These are phyloP conservation scores for Chlorociboria aeruginascens DNA, from an alignment of 495 filamentous ascomycete species.

Conservation along the genomic window DNA sequence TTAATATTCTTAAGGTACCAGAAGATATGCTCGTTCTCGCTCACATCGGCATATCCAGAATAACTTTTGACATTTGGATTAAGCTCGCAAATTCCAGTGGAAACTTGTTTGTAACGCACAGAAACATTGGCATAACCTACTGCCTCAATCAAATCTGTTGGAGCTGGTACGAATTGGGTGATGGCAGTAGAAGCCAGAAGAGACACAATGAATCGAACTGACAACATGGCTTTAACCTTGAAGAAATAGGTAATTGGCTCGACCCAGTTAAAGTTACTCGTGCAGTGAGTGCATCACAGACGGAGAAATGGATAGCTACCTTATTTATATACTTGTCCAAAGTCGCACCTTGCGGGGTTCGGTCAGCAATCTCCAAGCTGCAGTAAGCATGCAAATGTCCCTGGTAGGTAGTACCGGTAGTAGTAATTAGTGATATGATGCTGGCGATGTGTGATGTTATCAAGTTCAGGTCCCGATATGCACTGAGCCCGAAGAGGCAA, in stretches of 20 bases:
- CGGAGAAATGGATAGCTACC: background rate
- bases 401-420: too few relatives aligned
- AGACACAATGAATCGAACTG: constrained; percentile 6
- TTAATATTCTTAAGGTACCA: constrained; percentile 19
- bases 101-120: constrained; percentile 50
- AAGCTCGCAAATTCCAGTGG: constrained; percentile 51
- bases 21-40: constrained; percentile 49
- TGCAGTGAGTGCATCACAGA: background rate
- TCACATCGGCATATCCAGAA: constrained; percentile 54
- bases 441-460: too few relatives aligned
- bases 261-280: background rate
- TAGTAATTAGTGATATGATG: too few relatives aligned
- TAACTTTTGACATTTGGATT: constrained; percentile 53
- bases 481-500: too few relatives aligned
- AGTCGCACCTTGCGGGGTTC: background rate
- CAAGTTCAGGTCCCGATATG: too few relatives aligned
- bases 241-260: background rate
- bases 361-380: background rate
- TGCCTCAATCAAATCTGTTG: constrained; percentile 37
- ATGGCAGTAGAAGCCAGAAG: constrained; percentile 4
- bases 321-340: background rate
- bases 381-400: background rate
- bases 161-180: constrained; percentile 48
- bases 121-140: constrained; percentile 38
- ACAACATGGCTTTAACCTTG: background rate